phyloP scores from a whole-genome alignment of 495 filamentous ascomycete genomes.

The Lasiosphaeriaceae sp. region DNA sequence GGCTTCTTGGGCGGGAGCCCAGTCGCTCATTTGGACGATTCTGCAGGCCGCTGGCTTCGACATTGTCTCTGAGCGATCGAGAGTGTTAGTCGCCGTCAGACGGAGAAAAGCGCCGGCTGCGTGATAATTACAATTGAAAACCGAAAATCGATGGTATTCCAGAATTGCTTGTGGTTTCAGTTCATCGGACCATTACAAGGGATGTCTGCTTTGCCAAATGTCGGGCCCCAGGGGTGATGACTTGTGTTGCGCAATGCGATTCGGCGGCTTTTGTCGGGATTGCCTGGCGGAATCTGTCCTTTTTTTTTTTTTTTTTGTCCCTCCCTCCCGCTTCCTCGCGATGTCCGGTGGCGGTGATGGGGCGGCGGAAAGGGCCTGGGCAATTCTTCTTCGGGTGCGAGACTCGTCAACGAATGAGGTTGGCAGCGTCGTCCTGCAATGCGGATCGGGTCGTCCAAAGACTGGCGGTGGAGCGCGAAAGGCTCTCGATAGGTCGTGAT shows the following conservation, averaged over 20 bases:
- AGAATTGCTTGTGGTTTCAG: neutral
- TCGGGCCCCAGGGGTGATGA: neutral
- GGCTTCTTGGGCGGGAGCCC: constrained; percentile 28
- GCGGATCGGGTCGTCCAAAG: neutral
- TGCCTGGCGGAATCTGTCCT: neutral
- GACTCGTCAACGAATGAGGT: constrained; percentile 7
- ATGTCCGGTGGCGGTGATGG: constrained; percentile 14
- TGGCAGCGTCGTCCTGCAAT: constrained; percentile 5
- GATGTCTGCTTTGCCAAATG: neutral
- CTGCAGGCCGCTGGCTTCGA: constrained; percentile 12
- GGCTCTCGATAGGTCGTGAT: neutral
- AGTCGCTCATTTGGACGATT: constrained; percentile 34
- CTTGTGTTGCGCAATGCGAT: neutral
- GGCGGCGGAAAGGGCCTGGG: neutral
- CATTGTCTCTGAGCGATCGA: constrained; percentile 1
- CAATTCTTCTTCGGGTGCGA: neutral
- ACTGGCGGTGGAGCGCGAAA: neutral
- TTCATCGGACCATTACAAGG: constrained; percentile 12
- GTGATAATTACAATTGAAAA: constrained; percentile 9
- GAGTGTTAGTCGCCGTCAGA: neutral
- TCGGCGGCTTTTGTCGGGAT: constrained; percentile 1
- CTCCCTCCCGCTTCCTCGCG: neutral
- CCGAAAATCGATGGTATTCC: constrained; percentile 1
- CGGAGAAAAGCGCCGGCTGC: neutral
- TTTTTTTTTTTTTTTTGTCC: constrained; percentile 1